Percentiles rank a stretch among this genome's conserved stretches.
Evolutionary conservation across 2,329 filamentous ascomycete species (phyloP).

Genomic region (Fusarium pseudocircinatum): DNA sequence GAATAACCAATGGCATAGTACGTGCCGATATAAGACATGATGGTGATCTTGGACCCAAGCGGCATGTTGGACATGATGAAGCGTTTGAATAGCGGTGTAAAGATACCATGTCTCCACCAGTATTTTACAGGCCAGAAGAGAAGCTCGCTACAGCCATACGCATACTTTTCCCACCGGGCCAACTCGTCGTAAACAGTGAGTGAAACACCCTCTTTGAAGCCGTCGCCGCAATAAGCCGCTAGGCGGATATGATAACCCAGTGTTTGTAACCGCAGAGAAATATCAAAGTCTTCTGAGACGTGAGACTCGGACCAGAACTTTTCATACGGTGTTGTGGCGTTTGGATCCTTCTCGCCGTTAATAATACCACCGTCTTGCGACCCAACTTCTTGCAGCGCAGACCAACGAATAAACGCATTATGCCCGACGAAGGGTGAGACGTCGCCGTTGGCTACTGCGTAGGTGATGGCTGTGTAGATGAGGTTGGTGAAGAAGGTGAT

Average conservation of each 20-base stretch:
- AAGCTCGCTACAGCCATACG: conserved; percentile 75
- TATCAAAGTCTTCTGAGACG: conserved; percentile 78
- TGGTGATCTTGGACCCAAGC: conserved; percentile 36
- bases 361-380: conserved; percentile 53
- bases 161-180: conserved; percentile 77
- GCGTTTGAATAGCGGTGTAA: not conserved
- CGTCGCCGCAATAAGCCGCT: conserved; percentile 72
- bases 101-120: not conserved
- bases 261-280: conserved; percentile 75
- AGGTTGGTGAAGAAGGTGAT: conserved; percentile 72
- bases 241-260: conserved; percentile 75
- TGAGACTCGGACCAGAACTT: conserved; percentile 80
- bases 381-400: conserved; percentile 23
- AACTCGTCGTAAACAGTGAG: conserved; percentile 78
- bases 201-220: conserved; percentile 78
- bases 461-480: conserved; percentile 77
- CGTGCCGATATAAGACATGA: not conserved
- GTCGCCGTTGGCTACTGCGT: conserved; percentile 75
- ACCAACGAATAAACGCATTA: conserved; percentile 79
- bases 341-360: not conserved
- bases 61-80: not conserved
- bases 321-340: not conserved
- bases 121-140: conserved; percentile 72
- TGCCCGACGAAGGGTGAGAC: conserved; percentile 80
- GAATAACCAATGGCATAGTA: conserved; percentile 71